Percentiles rank a stretch among this genome's conserved stretches.
These are phyloP conservation scores for Pelagophyceae sp. DNA, from an alignment of 352 stramenopile species.

Conservation along the genomic window DNA sequence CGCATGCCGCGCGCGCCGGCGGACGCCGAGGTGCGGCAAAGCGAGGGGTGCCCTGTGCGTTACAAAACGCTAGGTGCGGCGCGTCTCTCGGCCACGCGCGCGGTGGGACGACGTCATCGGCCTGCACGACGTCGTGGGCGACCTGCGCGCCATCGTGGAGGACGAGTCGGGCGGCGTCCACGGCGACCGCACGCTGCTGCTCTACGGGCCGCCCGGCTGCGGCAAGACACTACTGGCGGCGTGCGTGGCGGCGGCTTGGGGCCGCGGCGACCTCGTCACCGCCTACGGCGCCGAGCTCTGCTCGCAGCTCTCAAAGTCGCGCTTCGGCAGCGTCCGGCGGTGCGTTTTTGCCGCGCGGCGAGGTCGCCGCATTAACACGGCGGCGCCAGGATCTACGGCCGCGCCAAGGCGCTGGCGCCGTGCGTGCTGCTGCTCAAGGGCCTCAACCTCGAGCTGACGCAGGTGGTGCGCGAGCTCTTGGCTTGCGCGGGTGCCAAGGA, in stretches of 20 bases:
- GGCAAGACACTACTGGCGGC: not conserved
- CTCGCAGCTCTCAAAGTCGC: not conserved
- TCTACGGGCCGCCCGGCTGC: conserved; percentile 15
- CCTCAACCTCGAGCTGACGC: not conserved
- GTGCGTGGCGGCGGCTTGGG: not conserved
- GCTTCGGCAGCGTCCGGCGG: not conserved
- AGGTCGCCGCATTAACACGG: no score
- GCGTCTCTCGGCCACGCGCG: conserved; percentile 59
- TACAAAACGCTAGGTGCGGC: no score
- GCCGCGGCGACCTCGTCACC: conserved; percentile 12
- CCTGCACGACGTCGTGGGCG: conserved; percentile 88
- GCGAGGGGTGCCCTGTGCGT: no score
- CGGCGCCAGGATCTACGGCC: not conserved
- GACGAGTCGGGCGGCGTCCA: not conserved
- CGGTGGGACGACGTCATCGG: conserved; percentile 94
- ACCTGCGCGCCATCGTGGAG: conserved; percentile 74
- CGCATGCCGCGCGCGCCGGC: not conserved
- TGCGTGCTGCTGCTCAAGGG: not conserved
- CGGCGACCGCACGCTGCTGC: not conserved
- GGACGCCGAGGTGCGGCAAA: not conserved
- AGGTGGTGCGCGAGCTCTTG: not conserved
- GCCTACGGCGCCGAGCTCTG: conserved; percentile 14
- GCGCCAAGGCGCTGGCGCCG: not conserved
- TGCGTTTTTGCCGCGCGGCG: no score
- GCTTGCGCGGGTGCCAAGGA: not conserved